Conservation (phyloP, 2,329 filamentous ascomycete genomes). For the Penicillium sp. region DNA sequence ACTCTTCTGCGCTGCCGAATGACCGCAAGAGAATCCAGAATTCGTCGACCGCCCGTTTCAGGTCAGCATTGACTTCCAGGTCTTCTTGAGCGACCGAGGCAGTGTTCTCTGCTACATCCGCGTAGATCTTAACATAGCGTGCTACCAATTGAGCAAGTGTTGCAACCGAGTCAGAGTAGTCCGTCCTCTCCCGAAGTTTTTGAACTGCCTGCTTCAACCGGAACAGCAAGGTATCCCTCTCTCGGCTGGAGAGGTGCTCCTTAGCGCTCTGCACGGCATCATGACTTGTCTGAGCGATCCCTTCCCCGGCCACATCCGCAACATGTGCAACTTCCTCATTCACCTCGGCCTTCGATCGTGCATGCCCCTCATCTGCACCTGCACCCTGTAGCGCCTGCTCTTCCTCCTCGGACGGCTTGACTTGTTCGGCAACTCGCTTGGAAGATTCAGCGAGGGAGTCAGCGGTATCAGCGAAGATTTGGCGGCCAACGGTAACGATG, state of each 20-base stretch:
- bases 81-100: constrained; percentile 67
- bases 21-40: constrained; percentile 79
- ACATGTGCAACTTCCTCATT: constrained; percentile 58
- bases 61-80: constrained; percentile 69
- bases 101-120: constrained; percentile 68
- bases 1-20: constrained; percentile 72
- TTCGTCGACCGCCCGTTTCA: constrained; percentile 73
- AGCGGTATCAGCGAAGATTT: constrained; percentile 85
- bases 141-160: constrained; percentile 73
- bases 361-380: constrained; percentile 47
- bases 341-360: constrained; percentile 63
- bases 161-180: constrained; percentile 85
- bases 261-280: constrained; percentile 69
- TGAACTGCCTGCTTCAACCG: constrained; percentile 74
- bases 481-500: constrained; percentile 71
- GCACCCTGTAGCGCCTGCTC: constrained; percentile 52
- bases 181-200: constrained; percentile 70
- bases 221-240: constrained; percentile 69
- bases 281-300: constrained; percentile 42
- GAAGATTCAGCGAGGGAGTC: constrained; percentile 75
- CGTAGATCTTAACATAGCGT: constrained; percentile 76
- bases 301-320: constrained; percentile 40
- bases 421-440: constrained; percentile 68
- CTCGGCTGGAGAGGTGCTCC: constrained; percentile 70
- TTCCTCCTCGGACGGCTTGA: constrained; percentile 68